Percentiles rank a stretch among this genome's conserved stretches.
Evolutionary conservation across 495 filamentous ascomycete species (phyloP).

Genomic region (Neurospora sp.): DNA sequence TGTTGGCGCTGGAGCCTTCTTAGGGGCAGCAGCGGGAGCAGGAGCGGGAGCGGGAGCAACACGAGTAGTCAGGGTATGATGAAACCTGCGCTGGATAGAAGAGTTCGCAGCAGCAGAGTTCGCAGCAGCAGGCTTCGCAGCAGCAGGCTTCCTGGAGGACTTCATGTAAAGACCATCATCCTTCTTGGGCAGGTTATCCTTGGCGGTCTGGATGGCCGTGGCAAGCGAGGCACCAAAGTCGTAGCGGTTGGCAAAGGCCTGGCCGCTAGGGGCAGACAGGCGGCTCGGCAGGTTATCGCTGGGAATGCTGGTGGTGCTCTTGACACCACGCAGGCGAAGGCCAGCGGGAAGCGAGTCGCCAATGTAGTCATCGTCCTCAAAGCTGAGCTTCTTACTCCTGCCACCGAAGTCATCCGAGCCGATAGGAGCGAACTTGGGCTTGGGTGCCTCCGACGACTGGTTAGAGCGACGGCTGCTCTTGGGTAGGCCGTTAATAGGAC

Average conservation of each 20-base stretch:
- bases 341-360: slow-evolving; percentile 31
- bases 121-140: slow-evolving; percentile 2
- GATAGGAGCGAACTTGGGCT: slow-evolving; percentile 53
- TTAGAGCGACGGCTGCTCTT: slow-evolving; percentile 58
- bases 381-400: slow-evolving; percentile 44
- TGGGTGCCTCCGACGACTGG: slow-evolving; percentile 27
- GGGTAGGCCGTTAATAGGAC: slow-evolving; percentile 53
- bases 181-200: slow-evolving; percentile 40
- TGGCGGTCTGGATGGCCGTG: slow-evolving; percentile 66
- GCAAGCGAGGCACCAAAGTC: slow-evolving; percentile 84
- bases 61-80: background rate
- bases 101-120: slow-evolving; percentile 2
- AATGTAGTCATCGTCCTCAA: slow-evolving; percentile 42
- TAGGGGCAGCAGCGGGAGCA: background rate
- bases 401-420: slow-evolving; percentile 62
- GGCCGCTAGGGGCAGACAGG: slow-evolving; percentile 49
- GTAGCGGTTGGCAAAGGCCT: slow-evolving; percentile 84
- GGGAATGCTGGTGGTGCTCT: slow-evolving; percentile 33
- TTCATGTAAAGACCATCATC: slow-evolving; percentile 42
- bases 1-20: background rate
- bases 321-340: slow-evolving; percentile 43
- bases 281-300: slow-evolving; percentile 39
- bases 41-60: background rate
- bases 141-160: slow-evolving; percentile 25
- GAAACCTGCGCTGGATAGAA: background rate